phyloP scores from a whole-genome alignment of 2,329 filamentous ascomycete genomes.

The Bipolaris sorokiniana region DNA sequence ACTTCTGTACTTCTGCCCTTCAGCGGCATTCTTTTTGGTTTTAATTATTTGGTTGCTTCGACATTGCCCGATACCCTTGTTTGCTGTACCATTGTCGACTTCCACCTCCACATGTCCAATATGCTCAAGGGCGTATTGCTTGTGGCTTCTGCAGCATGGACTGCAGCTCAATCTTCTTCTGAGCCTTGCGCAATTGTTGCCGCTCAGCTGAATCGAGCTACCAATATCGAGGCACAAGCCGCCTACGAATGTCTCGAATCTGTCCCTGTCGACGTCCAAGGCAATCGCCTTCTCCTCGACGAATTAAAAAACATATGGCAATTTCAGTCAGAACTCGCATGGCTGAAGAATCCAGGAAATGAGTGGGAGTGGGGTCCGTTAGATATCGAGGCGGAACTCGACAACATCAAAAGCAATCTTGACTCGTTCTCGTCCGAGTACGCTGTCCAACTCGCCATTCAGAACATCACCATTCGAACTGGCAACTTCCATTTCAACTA shows the following conservation, averaged over 20 bases:
- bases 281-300: constrained; percentile 34
- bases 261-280: constrained; percentile 39
- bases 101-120: not conserved
- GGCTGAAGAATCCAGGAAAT: constrained; percentile 43
- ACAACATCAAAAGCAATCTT: constrained; percentile 40
- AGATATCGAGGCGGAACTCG: constrained; percentile 44
- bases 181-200: constrained; percentile 32
- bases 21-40: not conserved
- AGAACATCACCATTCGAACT: constrained; percentile 30
- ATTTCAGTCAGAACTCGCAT: constrained; percentile 47
- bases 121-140: constrained; percentile 22
- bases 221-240: constrained; percentile 23
- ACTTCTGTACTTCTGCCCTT: not conserved
- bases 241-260: constrained; percentile 40
- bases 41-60: constrained; percentile 2
- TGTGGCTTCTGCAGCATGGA: constrained; percentile 21
- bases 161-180: constrained; percentile 19
- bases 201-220: constrained; percentile 3
- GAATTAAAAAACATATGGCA: constrained; percentile 41
- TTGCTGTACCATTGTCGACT: not conserved
- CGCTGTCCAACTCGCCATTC: constrained; percentile 45
- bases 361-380: constrained; percentile 43
- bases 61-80: not conserved
- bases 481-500: constrained; percentile 41
- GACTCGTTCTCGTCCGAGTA: constrained; percentile 44